These are phyloP conservation scores for Annulohypoxylon bovei DNA, from an alignment of 495 filamentous ascomycete genomes.

Conservation along the genomic window DNA sequence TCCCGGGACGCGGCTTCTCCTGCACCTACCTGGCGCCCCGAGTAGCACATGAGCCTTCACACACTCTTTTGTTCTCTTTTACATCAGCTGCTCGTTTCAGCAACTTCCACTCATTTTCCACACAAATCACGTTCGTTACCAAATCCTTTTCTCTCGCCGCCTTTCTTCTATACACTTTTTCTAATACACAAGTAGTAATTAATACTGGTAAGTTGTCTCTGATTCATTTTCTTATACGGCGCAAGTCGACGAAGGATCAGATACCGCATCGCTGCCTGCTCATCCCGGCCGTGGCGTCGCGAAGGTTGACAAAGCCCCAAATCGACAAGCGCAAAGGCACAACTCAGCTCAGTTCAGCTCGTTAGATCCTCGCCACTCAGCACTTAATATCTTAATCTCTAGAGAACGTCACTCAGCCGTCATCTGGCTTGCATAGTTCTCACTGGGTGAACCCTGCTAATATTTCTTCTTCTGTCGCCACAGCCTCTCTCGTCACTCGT, in stretches of 20 bases:
- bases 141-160: slow-evolving; percentile 15
- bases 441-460: slow-evolving; percentile 11
- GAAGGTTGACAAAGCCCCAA: background rate
- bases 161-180: slow-evolving; percentile 32
- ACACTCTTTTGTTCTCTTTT: slow-evolving; percentile 12
- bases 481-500: slow-evolving; percentile 40
- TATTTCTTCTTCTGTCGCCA: background rate
- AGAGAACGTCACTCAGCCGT: background rate
- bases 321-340: slow-evolving; percentile 6
- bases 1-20: slow-evolving; percentile 27
- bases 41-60: slow-evolving; percentile 18
- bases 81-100: slow-evolving; percentile 11
- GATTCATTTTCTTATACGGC: background rate
- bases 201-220: slow-evolving; percentile 25
- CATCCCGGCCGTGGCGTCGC: slow-evolving; percentile 15
- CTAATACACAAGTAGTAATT: slow-evolving; percentile 29
- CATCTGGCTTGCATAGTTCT: slow-evolving; percentile 5
- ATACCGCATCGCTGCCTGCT: background rate
- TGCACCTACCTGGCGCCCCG: slow-evolving; percentile 21
- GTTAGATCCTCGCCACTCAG: background rate
- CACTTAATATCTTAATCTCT: background rate
- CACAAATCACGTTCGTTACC: slow-evolving; percentile 24
- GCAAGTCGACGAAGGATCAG: background rate
- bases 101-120: slow-evolving; percentile 26
- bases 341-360: background rate